A percentile compares a stretch with the other conserved stretches of the same genome.
Conservation (phyloP, 345 rosid genomes). For the Gossypium raimondii region DNA sequence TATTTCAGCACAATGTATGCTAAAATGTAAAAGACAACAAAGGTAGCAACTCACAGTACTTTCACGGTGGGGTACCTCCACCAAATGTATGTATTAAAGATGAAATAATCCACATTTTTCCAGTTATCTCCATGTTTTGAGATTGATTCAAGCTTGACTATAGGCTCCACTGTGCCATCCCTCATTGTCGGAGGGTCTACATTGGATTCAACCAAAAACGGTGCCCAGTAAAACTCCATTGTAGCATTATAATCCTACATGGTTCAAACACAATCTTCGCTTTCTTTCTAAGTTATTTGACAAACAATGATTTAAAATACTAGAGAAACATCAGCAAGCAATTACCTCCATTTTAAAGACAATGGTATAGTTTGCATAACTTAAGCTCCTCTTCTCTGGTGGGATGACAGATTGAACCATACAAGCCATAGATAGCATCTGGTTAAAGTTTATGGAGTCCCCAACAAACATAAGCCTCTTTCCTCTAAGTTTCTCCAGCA, state of each 20-base stretch:
- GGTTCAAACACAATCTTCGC: not conserved
- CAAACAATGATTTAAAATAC: conserved; percentile 6
- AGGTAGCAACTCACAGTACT: conserved; percentile 28
- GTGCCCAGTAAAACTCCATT: conserved; percentile 65
- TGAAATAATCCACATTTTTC: conserved; percentile 46
- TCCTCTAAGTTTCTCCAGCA: conserved; percentile 52
- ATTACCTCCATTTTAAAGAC: conserved; percentile 42
- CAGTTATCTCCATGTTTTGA: conserved; percentile 50
- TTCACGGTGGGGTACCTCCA: conserved; percentile 49
- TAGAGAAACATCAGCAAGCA: not conserved
- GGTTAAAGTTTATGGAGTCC: conserved; percentile 59
- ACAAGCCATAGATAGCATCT: conserved; percentile 69
- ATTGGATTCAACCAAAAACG: conserved; percentile 59
- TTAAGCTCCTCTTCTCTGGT: conserved; percentile 35
- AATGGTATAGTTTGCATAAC: conserved; percentile 30
- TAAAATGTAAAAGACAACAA: not conserved
- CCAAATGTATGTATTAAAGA: conserved; percentile 68
- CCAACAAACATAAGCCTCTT: conserved; percentile 69
- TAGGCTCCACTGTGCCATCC: conserved; percentile 40
- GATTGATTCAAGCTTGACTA: conserved; percentile 50
- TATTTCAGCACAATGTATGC: too few relatives aligned
- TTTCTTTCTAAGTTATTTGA: not conserved
- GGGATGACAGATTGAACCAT: conserved; percentile 48
- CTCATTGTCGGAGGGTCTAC: conserved; percentile 48
- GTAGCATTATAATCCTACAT: conserved; percentile 55